phyloP scores from a whole-genome alignment of 257 asterid genomes.

The Solanum chmielewskii region DNA sequence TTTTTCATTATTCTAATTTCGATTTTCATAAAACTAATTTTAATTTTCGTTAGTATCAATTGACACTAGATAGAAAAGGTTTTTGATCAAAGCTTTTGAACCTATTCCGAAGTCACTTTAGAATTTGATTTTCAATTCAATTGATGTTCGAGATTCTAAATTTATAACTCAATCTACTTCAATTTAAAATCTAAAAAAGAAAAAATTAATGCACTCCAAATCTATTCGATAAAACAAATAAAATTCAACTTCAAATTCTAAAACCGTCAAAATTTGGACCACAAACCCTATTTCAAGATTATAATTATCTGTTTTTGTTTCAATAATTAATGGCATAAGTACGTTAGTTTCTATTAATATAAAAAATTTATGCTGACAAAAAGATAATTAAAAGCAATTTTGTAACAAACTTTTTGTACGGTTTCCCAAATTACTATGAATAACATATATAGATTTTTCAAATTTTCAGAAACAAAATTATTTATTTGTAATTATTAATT shows the following conservation, averaged over 20 bases:
- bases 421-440: not conserved
- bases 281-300: not conserved
- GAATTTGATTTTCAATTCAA: not conserved
- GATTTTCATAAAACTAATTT: too few species aligned
- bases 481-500: not conserved
- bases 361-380: not conserved
- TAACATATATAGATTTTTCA: not conserved
- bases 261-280: not conserved
- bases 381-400: not conserved
- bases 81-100: too few species aligned
- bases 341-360: not conserved
- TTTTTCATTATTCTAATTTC: too few species aligned
- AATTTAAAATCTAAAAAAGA: not conserved
- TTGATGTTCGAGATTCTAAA: not conserved
- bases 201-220: not conserved
- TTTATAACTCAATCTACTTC: not conserved
- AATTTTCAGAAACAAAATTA: not conserved
- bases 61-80: not conserved
- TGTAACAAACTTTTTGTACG: not conserved
- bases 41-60: not conserved
- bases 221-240: accelerated
- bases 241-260: not conserved
- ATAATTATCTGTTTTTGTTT: not conserved
- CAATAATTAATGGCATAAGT: not conserved
- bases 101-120: too few species aligned